Base-by-base conservation (phyloP, 2,329 filamentous ascomycete species). In the Pyricularia grisea region DNA sequence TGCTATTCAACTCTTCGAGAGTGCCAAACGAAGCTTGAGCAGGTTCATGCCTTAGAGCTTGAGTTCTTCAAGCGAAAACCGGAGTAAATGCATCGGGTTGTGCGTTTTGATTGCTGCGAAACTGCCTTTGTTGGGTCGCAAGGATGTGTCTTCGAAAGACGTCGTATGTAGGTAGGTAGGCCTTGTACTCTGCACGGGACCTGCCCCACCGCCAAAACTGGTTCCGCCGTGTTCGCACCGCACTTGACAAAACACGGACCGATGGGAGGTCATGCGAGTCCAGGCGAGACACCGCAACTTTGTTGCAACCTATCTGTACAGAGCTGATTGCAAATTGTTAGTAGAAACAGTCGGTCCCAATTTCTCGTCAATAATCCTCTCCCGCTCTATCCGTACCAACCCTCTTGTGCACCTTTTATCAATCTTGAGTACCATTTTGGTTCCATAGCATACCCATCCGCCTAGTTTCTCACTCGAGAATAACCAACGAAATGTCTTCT, bases 401-500 rank as follows among this genome's bases (percentile, higher is more conserved):
- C 14, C 6, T n/a, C 14, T 50, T 50, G 17, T 20, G 20, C 20
- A 50, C 42, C 20, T n/a, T 50, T 5, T 0, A n/a, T 6, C 42
- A 50, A n/a, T 4, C 17, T n/a, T 50, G 20, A n/a, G 2, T 50
- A 50, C 42, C 20, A n/a, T n/a, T 17, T 36, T 36, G 33, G n/a
- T 7, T 6, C 17, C 42, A n/a, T 50, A 50, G 42, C 42, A 50
- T 4, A n/a, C 11, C 33, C 14, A 36, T 36, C 20, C 42, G 11
- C 31, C 31, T 33, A n/a, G 20, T 6, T 50, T 50, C 42, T 50
- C 42, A 23, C 25, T 61, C 58, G 25, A 61, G 9, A 61, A 61
- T 12, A 61, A 25, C n/a, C 4, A 10, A 61, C 72, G 72, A 30
- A 61, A 76, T 76, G 75, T 36, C 33, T 36, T 74, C 75, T 65